Evolutionary conservation across 441 rosid species (phyloP).

Genomic region (Lepidium campestre): DNA sequence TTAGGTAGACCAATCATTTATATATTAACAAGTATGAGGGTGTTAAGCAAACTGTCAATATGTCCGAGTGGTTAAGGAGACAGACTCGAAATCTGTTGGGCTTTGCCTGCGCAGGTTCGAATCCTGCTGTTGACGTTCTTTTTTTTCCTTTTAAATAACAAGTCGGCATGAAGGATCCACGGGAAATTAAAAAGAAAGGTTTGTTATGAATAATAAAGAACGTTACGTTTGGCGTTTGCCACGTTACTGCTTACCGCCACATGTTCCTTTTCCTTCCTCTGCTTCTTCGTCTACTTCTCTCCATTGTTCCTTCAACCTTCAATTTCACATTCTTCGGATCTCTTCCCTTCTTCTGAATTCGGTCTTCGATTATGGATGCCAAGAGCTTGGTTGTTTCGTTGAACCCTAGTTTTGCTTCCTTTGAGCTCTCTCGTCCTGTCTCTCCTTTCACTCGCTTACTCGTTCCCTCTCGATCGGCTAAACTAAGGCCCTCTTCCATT

Average conservation of each 20-base stretch:
- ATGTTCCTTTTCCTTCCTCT: neutral
- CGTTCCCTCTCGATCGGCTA: slow-evolving; percentile 13
- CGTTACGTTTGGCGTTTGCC: neutral
- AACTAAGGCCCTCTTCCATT: slow-evolving; percentile 12
- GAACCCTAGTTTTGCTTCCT: slow-evolving; percentile 13
- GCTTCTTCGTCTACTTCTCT: neutral
- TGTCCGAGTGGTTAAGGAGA: slow-evolving; percentile 99
- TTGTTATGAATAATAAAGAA: neutral
- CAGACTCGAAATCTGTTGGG: slow-evolving; percentile 88
- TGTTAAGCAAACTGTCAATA: slow-evolving; percentile 32
- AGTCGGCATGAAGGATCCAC: neutral
- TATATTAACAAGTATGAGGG: fast-evolving
- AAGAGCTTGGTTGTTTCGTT: slow-evolving; percentile 2
- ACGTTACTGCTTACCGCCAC: slow-evolving; percentile 8
- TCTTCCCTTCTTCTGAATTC: slow-evolving; percentile 1
- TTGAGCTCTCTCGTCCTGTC: slow-evolving; percentile 15
- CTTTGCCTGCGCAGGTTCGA: slow-evolving; percentile 71
- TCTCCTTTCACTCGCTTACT: slow-evolving; percentile 16
- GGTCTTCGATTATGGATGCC: slow-evolving; percentile 7
- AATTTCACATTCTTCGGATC: neutral
- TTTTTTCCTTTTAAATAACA: neutral
- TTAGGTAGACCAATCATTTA: too few relatives aligned
- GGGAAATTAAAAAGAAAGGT: neutral
- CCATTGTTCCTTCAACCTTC: neutral
- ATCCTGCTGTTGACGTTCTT: slow-evolving; percentile 42